These are phyloP conservation scores for Lachnellula suecica DNA, from an alignment of 2,329 filamentous ascomycete genomes.

Conservation along the genomic window DNA sequence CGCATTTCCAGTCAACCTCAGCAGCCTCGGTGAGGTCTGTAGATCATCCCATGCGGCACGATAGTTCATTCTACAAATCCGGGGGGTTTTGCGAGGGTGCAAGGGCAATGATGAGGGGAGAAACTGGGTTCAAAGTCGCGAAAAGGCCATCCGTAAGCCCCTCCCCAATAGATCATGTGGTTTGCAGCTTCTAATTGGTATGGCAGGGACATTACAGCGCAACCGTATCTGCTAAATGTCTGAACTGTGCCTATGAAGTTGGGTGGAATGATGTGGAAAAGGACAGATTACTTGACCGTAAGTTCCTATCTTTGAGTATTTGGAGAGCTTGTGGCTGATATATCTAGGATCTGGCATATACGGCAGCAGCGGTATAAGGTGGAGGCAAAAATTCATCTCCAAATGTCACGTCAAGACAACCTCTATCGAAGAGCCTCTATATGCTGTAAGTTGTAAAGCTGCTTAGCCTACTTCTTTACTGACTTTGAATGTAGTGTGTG, in stretches of 20 bases:
- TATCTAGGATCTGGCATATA: slow-evolving; percentile 29
- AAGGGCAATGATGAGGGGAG: slow-evolving; percentile 26
- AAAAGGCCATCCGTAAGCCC: slow-evolving; percentile 30
- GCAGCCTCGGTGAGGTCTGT: slow-evolving; percentile 25
- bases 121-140: slow-evolving; percentile 29
- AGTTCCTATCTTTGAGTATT: neutral
- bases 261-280: slow-evolving; percentile 30
- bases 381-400: slow-evolving; percentile 30
- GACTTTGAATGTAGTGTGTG: slow-evolving; percentile 22
- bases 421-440: slow-evolving; percentile 29
- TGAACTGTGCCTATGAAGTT: slow-evolving; percentile 32
- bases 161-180: neutral
- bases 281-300: slow-evolving; percentile 27
- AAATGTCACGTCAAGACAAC: slow-evolving; percentile 31
- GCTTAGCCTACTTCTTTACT: neutral
- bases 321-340: neutral
- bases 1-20: slow-evolving; percentile 11
- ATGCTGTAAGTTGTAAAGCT: slow-evolving; percentile 23
- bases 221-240: slow-evolving; percentile 28
- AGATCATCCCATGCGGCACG: slow-evolving; percentile 27
- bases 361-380: slow-evolving; percentile 30
- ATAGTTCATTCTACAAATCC: slow-evolving; percentile 31
- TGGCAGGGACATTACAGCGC: slow-evolving; percentile 30
- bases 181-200: slow-evolving; percentile 13
- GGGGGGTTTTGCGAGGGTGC: slow-evolving; percentile 33